These are phyloP conservation scores for Umbelopsis isabellina DNA, from an alignment of 192 early-diverging fungal genomes.

Conservation along the genomic window DNA sequence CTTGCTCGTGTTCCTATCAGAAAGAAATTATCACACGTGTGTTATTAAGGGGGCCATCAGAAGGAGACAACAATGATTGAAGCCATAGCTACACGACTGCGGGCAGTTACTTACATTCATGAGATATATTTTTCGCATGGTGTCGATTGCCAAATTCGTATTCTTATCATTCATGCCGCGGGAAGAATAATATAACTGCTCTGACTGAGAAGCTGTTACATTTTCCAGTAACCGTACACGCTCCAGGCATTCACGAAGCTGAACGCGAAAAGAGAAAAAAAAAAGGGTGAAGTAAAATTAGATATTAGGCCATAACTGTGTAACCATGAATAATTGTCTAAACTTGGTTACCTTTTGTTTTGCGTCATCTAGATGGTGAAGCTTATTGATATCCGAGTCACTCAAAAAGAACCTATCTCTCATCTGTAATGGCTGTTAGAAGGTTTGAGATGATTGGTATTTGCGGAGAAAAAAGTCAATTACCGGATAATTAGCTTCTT, in stretches of 20 bases:
- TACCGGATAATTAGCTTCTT: slow-evolving; percentile 16
- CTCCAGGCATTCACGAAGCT: slow-evolving; percentile 29
- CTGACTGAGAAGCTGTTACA: slow-evolving; percentile 28
- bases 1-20: slow-evolving; percentile 39
- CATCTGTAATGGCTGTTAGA: not conserved
- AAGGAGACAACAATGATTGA: too few relatives aligned
- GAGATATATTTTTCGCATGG: slow-evolving; percentile 30
- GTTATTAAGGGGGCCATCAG: too few relatives aligned
- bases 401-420: slow-evolving; percentile 8
- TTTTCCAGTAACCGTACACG: slow-evolving; percentile 21
- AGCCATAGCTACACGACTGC: too few relatives aligned
- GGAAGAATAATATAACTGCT: slow-evolving; percentile 16
- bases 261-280: not conserved
- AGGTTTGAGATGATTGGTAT: not conserved
- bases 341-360: slow-evolving; percentile 25
- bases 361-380: slow-evolving; percentile 27
- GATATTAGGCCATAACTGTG: not conserved
- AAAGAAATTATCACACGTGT: not conserved
- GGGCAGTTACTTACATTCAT: slow-evolving; percentile 5
- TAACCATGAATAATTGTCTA: slow-evolving; percentile 17
- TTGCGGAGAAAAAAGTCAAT: not conserved
- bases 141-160: slow-evolving; percentile 20
- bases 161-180: not conserved
- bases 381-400: slow-evolving; percentile 15
- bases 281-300: slow-evolving; percentile 6